Evolutionary conservation across 768 basidiomycete genomes (phyloP), one percentile per base, ranked within the genome.

Genomic region (Mycena amicta): DNA sequence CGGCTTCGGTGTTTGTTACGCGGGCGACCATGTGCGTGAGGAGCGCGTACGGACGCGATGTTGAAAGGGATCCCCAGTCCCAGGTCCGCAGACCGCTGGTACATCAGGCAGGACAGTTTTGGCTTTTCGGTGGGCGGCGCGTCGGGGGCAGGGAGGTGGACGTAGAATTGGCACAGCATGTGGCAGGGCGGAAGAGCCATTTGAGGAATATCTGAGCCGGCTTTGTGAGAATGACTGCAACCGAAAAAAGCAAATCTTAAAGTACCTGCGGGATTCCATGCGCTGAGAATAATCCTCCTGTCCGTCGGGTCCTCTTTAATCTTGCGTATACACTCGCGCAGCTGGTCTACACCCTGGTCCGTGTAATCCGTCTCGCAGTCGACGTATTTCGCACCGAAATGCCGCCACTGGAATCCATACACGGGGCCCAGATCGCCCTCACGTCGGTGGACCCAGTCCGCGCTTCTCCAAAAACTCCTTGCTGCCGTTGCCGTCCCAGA

Each of bases 111-210:
- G 8, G 93, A 95, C 18, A 98, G 87, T 56, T 83, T 83, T 8
- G 88, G 89, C 63, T 84, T 87, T 18, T 77, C 69, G 1, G 72
- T 66, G 1, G 85, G 79, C 18, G 79, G 66, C 15, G 73, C 65
- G 1, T 79, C 63, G 3, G 85, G 74, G 8, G 43, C 47, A 0
- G 96, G 91, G 31, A 96, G 87, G 68, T 93, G 90, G 31, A 99
- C 96, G 77, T 93, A 98, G 81, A 99, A 99, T 71, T 99, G 97
- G 75, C 95, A 98, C 74, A 98, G 89, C 86, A 98, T 90, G 75
- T 98, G 97, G 73, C 97, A 99, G 0, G 97, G 97, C 0, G 97
- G 97, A 0, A 99, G 85, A 0, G 97, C 97, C 97, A 98, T 99
- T 37, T 83, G 80, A 0, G 88, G 85, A 25, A 99, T 90, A 73